A percentile compares a stretch with the other conserved stretches of the same genome.
phyloP scores from a whole-genome alignment of 768 basidiomycete species.

The Sarcomyxa edulis region DNA sequence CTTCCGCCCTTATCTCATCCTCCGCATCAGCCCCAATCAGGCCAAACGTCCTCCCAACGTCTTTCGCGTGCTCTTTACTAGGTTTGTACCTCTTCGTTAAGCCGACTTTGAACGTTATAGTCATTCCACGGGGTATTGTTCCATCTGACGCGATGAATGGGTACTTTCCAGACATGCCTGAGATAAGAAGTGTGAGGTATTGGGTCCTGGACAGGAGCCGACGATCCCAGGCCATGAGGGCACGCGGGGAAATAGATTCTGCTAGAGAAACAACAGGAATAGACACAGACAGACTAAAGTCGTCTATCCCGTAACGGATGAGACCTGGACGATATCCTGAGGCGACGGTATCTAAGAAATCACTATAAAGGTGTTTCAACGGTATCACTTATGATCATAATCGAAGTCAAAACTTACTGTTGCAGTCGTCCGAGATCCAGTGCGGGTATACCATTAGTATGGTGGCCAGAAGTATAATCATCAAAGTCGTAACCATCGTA shows the following conservation, averaged over 20 bases:
- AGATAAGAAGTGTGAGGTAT: slow-evolving; percentile 62
- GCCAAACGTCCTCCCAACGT: slow-evolving; percentile 46
- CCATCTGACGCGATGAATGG: slow-evolving; percentile 46
- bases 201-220: slow-evolving; percentile 51
- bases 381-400: too few relatives aligned
- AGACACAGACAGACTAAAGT: slow-evolving; percentile 52
- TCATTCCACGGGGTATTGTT: slow-evolving; percentile 27
- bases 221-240: slow-evolving; percentile 72
- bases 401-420: slow-evolving; percentile 25
- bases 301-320: slow-evolving; percentile 42
- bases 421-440: slow-evolving; percentile 23
- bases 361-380: slow-evolving; percentile 28
- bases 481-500: slow-evolving; percentile 33
- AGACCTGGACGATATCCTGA: slow-evolving; percentile 57
- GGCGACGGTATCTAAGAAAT: slow-evolving; percentile 57
- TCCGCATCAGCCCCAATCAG: slow-evolving; percentile 22
- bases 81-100: slow-evolving; percentile 60
- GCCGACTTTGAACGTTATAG: slow-evolving; percentile 56
- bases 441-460: too few relatives aligned
- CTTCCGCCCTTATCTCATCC: slow-evolving; percentile 26
- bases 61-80: slow-evolving; percentile 36
- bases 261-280: slow-evolving; percentile 49
- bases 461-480: too few relatives aligned
- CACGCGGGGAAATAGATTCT: slow-evolving; percentile 51
- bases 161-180: slow-evolving; percentile 47